These are phyloP conservation scores for Raphidocelis subcapitata DNA, from an alignment of 139 green algal species.

Conservation along the genomic window DNA sequence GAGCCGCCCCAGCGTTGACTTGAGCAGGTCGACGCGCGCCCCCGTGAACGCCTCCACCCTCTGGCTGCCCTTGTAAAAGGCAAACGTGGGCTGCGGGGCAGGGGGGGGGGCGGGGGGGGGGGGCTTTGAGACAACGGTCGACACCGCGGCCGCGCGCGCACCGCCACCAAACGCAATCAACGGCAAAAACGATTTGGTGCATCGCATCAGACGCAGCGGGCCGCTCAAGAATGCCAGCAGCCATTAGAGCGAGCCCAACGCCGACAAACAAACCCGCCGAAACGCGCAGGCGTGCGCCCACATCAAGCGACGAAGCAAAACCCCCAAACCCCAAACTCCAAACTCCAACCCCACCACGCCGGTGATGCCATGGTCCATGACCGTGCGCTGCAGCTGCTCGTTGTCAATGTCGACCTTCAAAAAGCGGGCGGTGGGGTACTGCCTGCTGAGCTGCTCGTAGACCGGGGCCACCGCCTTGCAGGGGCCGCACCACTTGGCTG, in stretches of 20 bases:
- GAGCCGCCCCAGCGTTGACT: slow-evolving; percentile 37
- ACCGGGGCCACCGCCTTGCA: slow-evolving; percentile 53
- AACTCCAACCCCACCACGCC: slow-evolving; percentile 49
- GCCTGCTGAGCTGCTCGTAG: slow-evolving; percentile 36
- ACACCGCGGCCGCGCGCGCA: no score
- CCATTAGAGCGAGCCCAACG: no score
- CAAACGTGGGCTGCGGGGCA: slow-evolving; percentile 51
- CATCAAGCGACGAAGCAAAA: no score
- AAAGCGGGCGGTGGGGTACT: slow-evolving; percentile 48
- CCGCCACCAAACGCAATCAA: no score
- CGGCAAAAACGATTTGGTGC: no score
- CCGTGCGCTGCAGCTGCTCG: slow-evolving; percentile 20
- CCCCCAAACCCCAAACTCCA: no score
- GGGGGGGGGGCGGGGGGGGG: no score
- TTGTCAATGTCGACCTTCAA: slow-evolving; percentile 78
- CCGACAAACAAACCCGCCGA: no score
- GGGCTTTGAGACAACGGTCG: no score
- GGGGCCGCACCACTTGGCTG: slow-evolving; percentile 33
- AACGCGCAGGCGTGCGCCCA: no score
- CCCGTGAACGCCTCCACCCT: slow-evolving; percentile 54
- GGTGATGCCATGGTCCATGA: slow-evolving; percentile 49
- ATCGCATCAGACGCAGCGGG: no score
- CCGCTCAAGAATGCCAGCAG: no score
- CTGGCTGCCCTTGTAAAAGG: slow-evolving; percentile 31
- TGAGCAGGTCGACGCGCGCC: slow-evolving; percentile 46